Percentiles rank a stretch among this genome's conserved stretches.
Conservation (phyloP, 2,329 filamentous ascomycete species). For the Penicillium sp. region DNA sequence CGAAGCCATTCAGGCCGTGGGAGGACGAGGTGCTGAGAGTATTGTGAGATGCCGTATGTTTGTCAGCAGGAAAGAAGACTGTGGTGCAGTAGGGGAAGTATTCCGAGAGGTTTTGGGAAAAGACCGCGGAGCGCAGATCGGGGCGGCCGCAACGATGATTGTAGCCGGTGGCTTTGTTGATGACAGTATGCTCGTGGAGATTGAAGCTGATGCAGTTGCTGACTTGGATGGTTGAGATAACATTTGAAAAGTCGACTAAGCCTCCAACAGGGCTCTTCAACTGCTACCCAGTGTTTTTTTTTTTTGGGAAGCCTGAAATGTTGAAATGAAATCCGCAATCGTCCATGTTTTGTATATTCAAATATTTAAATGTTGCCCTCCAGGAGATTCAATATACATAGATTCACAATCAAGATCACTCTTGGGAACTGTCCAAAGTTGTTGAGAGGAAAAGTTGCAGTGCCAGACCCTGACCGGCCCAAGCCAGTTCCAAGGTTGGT, state of each 20-base stretch:
- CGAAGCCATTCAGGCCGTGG: constrained; percentile 34
- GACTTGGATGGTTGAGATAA: background rate
- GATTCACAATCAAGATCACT: too few species aligned
- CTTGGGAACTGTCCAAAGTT: too few species aligned
- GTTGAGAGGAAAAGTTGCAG: too few species aligned
- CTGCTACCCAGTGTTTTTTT: too few species aligned
- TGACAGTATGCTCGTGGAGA: constrained; percentile 40
- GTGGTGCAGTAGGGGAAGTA: constrained; percentile 28
- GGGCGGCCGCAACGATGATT: constrained; percentile 39
- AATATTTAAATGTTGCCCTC: too few species aligned
- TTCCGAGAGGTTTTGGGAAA: constrained; percentile 33
- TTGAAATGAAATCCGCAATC: too few species aligned
- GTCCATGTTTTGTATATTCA: too few species aligned
- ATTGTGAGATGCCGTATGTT: constrained; percentile 40
- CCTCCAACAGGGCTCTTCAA: background rate
- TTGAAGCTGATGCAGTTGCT: constrained; percentile 41
- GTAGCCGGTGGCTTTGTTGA: constrained; percentile 40
- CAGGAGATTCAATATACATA: too few species aligned
- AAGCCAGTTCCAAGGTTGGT: too few species aligned
- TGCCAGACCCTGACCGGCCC: too few species aligned
- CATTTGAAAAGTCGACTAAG: background rate
- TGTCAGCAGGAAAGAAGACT: constrained; percentile 33
- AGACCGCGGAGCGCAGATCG: constrained; percentile 21
- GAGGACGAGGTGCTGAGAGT: constrained; percentile 32
- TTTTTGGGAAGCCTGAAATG: too few species aligned